Conservation (phyloP, 192 early-diverging fungal species). For the Chytriomyces hyalinus region DNA sequence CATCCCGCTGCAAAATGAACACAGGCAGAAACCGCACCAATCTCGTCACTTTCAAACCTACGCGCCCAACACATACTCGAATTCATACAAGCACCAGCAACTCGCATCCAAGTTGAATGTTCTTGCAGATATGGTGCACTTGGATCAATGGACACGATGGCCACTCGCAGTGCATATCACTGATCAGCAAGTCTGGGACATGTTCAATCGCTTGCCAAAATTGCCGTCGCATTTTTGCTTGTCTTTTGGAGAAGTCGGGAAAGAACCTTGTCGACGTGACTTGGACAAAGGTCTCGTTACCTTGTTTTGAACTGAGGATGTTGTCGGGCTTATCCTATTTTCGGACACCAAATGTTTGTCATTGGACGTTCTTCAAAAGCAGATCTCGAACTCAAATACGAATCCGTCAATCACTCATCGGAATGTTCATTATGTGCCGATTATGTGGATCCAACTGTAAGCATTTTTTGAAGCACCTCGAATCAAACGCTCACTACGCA, state of each 20-base stretch:
- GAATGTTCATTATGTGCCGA: conserved; percentile 9
- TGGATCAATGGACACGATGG: conserved; percentile 44
- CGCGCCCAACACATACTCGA: conserved; percentile 15
- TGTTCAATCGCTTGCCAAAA: conserved; percentile 13
- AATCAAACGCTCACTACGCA: neutral
- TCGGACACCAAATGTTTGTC: neutral
- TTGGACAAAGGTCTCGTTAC: conserved; percentile 4
- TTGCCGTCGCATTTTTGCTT: conserved; percentile 19
- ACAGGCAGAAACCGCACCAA: conserved; percentile 55
- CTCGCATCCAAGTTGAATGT: conserved; percentile 43
- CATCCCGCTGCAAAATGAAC: conserved; percentile 49
- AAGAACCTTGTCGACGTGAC: neutral
- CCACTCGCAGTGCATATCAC: conserved; percentile 29
- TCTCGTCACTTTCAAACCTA: conserved; percentile 50
- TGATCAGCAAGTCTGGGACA: conserved; percentile 7
- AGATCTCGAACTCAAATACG: neutral
- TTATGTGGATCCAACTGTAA: conserved; percentile 9
- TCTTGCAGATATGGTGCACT: conserved; percentile 42
- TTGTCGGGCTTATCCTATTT: neutral
- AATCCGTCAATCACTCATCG: neutral
- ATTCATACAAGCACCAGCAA: conserved; percentile 23
- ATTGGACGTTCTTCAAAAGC: neutral
- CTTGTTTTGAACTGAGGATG: neutral
- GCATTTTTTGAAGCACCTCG: neutral
- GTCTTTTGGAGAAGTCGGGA: conserved; percentile 22